phyloP scores from a whole-genome alignment of 495 filamentous ascomycete genomes.

The Stereocaulon alpinum region DNA sequence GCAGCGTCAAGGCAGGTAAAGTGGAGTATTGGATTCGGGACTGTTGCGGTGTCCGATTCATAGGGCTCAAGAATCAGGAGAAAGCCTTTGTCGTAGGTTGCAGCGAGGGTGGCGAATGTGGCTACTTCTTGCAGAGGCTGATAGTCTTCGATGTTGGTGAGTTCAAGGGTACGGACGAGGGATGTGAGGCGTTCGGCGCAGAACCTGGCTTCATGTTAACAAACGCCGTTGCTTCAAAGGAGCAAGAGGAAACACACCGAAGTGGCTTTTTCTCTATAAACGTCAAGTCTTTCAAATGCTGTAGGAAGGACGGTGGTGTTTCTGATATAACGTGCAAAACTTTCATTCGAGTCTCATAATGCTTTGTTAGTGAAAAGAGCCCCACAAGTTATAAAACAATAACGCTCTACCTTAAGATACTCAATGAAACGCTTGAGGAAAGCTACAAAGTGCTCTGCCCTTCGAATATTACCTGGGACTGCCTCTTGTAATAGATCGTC shows the following conservation, averaged over 20 bases:
- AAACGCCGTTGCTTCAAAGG: neutral
- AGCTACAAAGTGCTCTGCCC: conserved; percentile 91
- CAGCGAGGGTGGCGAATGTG: conserved; percentile 93
- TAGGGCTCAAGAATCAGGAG: conserved; percentile 91
- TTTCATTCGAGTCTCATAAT: conserved; percentile 77
- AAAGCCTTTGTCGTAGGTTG: conserved; percentile 97
- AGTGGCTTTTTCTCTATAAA: conserved; percentile 96
- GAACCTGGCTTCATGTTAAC: conserved; percentile 35
- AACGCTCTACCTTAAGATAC: conserved; percentile 51
- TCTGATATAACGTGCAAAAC: conserved; percentile 94
- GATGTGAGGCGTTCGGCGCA: conserved; percentile 93
- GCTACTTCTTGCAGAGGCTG: conserved; percentile 95
- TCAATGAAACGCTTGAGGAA: conserved; percentile 96
- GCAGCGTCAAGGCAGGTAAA: conserved; percentile 96
- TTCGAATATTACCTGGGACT: conserved; percentile 89
- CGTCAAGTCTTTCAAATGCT: conserved; percentile 87
- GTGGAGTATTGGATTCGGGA: conserved; percentile 90
- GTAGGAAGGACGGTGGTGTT: conserved; percentile 86
- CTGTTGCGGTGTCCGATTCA: conserved; percentile 84
- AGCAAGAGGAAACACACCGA: conserved; percentile 23
- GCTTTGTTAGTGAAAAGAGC: neutral
- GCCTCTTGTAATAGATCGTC: conserved; percentile 85
- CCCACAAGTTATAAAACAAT: conserved; percentile 28
- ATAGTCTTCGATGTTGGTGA: conserved; percentile 96
- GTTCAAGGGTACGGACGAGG: conserved; percentile 87